Evolutionary conservation across 768 basidiomycete genomes (phyloP).

Genomic region (Lyophyllum semitale): DNA sequence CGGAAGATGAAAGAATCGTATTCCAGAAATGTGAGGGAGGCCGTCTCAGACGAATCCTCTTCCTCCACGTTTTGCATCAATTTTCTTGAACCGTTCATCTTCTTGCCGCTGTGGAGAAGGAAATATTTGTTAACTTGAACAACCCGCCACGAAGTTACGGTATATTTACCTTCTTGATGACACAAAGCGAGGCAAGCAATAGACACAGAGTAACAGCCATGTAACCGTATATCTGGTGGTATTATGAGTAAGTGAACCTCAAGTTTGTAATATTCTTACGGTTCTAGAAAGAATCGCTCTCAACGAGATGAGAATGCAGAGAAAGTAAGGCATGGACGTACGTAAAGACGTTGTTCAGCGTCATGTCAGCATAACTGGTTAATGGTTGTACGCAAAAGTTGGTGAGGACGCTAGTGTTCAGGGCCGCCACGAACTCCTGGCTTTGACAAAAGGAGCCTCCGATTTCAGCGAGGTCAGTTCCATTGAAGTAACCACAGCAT

Average conservation of each 20-base stretch:
- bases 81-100: slow-evolving; percentile 83
- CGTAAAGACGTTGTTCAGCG: slow-evolving; percentile 84
- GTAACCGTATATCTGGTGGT: slow-evolving; percentile 70
- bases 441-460: slow-evolving; percentile 64
- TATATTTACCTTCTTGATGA: slow-evolving; percentile 73
- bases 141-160: background rate
- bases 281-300: slow-evolving; percentile 37
- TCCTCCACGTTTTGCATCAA: slow-evolving; percentile 88
- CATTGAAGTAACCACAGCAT: slow-evolving; percentile 88
- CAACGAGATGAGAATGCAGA: background rate
- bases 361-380: slow-evolving; percentile 67
- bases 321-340: slow-evolving; percentile 37
- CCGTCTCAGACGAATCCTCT: slow-evolving; percentile 73
- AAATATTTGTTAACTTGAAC: slow-evolving; percentile 1
- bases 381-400: slow-evolving; percentile 76
- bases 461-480: slow-evolving; percentile 56
- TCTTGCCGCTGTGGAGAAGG: slow-evolving; percentile 61
- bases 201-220: slow-evolving; percentile 78
- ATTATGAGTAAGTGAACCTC: slow-evolving; percentile 4
- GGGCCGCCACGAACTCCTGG: slow-evolving; percentile 39
- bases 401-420: slow-evolving; percentile 38
- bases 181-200: slow-evolving; percentile 79
- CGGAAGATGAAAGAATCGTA: background rate
- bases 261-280: slow-evolving; percentile 26
- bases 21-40: background rate